Percentiles rank a stretch among this genome's conserved stretches.
These are phyloP conservation scores for Starmerella gropengiesseri DNA, from an alignment of 805 yeast species.

Conservation along the genomic window DNA sequence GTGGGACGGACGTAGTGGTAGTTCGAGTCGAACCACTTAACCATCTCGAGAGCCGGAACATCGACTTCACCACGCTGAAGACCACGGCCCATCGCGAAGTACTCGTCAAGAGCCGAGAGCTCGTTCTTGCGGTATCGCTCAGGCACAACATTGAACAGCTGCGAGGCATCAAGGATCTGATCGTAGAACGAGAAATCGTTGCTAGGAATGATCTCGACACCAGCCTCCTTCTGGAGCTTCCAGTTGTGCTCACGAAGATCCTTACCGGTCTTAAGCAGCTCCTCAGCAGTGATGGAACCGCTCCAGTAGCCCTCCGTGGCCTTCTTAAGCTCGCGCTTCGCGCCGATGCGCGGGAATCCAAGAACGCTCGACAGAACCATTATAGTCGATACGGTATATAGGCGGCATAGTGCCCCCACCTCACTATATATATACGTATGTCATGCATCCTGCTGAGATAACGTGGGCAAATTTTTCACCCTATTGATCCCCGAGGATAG, in stretches of 20 bases:
- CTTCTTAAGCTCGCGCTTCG: constrained; percentile 98
- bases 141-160: constrained; percentile 91
- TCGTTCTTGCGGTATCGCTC: constrained; percentile 90
- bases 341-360: constrained; percentile 99
- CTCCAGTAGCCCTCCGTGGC: constrained; percentile 98
- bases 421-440: constrained; percentile 9
- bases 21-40: constrained; percentile 99
- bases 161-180: constrained; percentile 86
- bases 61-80: constrained; percentile 95
- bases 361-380: constrained; percentile 96
- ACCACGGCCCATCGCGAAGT: constrained; percentile 99
- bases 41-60: constrained; percentile 97
- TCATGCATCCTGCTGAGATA: constrained; percentile 14
- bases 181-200: constrained; percentile 98
- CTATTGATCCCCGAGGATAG: neutral
- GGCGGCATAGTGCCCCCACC: too few relatives aligned
- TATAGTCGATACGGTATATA: constrained; percentile 22
- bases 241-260: constrained; percentile 92
- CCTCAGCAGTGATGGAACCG: constrained; percentile 82
- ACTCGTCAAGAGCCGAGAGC: constrained; percentile 78
- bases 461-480: constrained; percentile 21
- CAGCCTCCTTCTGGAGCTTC: constrained; percentile 94
- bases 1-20: constrained; percentile 99
- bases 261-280: constrained; percentile 84
- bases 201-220: constrained; percentile 93